Base-by-base conservation (phyloP, 176 grass and related monocot species). In the Aegilops umbellulata region DNA sequence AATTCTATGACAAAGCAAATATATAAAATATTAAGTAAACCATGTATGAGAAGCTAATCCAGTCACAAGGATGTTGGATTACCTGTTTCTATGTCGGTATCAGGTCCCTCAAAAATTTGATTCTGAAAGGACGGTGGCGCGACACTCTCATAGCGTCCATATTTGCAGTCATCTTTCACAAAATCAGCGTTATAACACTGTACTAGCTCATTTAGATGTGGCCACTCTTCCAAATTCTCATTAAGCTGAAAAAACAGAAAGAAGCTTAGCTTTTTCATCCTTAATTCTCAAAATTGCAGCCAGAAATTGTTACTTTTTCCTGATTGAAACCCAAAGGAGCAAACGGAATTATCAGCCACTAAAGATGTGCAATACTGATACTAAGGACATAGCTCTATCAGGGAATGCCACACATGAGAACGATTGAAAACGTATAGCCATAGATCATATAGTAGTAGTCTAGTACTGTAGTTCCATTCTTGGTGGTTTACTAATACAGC, bases 101-200 rank as follows among this genome's bases (percentile, higher is more conserved):
- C 97, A 65, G 97, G 92, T 76, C 94, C 97, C 86, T 99, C 97
- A 0, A 97, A 99, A 84, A 99, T 99, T 91, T 99, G 97, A 91
- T 82, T 99, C 22, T 93, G 89, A 72, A 99, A 99, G 57, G 87
- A 69, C 19, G 88, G 80, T 65, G 82, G 82, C 47, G 87, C 70
- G 53, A 97, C 83, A 72, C 80, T 83, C 79, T 99, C 94, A 31
- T 94, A 99, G 32, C 69, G 94, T 42, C 97, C 97, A 80, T 99
- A 99, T 67, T 99, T 99, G 76, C 81, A 85, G 23, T 97, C 92
- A 71, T 99, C 97, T 64, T 93, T 95, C 75, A 99, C 84, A 88
- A 93, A 99, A 86, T 99, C 92, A 83, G 94, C 90, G 65, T 92
- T 99, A 66, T 96, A 96, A 79, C 94, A 96, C 46, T 96, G 97